These are phyloP conservation scores for Baorangia bicolor DNA, from an alignment of 768 basidiomycete species.

Conservation along the genomic window DNA sequence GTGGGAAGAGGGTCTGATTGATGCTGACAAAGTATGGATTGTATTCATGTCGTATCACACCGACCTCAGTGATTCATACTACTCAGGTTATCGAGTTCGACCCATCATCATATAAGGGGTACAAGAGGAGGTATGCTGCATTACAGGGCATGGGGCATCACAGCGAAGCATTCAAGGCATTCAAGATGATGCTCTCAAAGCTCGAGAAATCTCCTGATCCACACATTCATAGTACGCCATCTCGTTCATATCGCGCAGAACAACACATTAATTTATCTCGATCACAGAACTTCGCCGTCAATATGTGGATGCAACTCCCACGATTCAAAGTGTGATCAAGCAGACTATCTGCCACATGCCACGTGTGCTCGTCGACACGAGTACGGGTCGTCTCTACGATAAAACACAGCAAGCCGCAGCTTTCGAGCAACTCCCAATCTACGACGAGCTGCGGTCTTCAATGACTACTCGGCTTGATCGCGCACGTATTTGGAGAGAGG, in stretches of 20 bases:
- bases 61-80: background rate
- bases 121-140: constrained; percentile 1
- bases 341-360: background rate
- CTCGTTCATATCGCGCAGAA: background rate
- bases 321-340: background rate
- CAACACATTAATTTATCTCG: background rate
- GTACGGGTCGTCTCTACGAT: constrained; percentile 8
- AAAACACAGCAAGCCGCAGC: constrained; percentile 7
- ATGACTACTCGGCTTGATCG: background rate
- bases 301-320: background rate
- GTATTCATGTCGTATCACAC: too few species aligned
- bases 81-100: constrained; percentile 7
- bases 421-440: constrained; percentile 4
- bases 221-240: background rate
- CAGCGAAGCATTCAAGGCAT: background rate
- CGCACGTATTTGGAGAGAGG: constrained; percentile 1
- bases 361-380: constrained; percentile 2
- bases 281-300: background rate
- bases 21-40: constrained; percentile 5
- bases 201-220: background rate
- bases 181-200: background rate
- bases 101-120: background rate
- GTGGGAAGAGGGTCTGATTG: constrained; percentile 1
- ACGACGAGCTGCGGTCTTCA: constrained; percentile 2
- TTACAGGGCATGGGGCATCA: background rate